Base-by-base conservation (phyloP, 176 grass and related monocot genomes). In the Oryza punctata region DNA sequence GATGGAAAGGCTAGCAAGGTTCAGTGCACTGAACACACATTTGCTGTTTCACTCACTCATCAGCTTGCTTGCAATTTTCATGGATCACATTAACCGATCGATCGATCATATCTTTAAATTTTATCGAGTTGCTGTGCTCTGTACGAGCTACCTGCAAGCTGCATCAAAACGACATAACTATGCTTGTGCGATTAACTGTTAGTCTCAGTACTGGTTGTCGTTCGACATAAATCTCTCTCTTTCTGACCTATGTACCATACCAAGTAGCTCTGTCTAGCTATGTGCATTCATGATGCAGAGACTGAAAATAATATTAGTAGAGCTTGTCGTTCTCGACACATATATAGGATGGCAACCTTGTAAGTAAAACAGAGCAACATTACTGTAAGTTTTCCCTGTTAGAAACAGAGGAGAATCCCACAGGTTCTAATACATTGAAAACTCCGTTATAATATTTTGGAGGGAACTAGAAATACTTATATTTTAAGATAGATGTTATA, bases 1-100 rank as follows among this genome's bases (percentile, higher is more conserved):
- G 65, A 61, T 24, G 7, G 50, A 65, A 78, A 65, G 8, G 28
- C 26, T 24, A 69, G 64, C 77, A 52, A 70, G 82, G 87, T 85
- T 81, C 82, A 77, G 52, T 49, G 87, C 19, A 85, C 82, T 81
- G 69, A 73, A 72, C 37, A 72, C 37, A 72, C 18, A 76, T 49
- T 65, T 71, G 52, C 52, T 57, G 52, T 57, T 57, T 57, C 50
- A 21, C 76, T 74, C 61, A 85, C 15, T 65, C 24, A 72, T 65
- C 24, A 67, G 57, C 65, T 16, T 8, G 19, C 54, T 60, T 23
- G 21, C 54, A 60, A 9, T 23, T 60, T 60, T 8, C 54, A 60
- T 23, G 54, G 54, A 60, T 61, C 57, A 24, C n/a, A 61, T 24
- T 6, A 61, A 61, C 57, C 57, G 57, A 60, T 60, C 54, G 6